Base-by-base conservation (phyloP, 306 rosid genomes). In the Cercis canadensis region DNA sequence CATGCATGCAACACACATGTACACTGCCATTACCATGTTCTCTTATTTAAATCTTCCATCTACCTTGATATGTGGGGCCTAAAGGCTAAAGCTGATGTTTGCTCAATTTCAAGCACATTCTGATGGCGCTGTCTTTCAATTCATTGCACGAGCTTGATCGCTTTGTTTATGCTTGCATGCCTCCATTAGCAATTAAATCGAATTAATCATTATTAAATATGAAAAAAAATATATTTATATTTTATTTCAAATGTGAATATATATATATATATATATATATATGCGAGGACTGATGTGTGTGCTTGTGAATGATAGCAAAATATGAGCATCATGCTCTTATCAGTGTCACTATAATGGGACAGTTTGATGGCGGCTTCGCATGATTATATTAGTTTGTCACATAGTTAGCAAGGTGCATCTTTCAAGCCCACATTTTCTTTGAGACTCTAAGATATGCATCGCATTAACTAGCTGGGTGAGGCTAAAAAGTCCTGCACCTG, bases 21-120 rank as follows among this genome's bases (percentile, higher is more conserved):
- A 64, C 32, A 47, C 19, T 18, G 40, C 65, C 59, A 62, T 62
- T 15, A 19, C 61, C 75, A 61, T 62, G 75, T 74, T 77, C 56
- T 74, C 46, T 59, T 55, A 75, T 60, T 66, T 36, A 76, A 77
- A 68, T 64, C 63, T 65, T 17, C 63, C 73, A 66, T 65, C 76
- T 77, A 56, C 80, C 61, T 32, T 56, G 64, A 74, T 73, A n/a
- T 54, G 46, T 9, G 71, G 72, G 81, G 44, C 79, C 72, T 64
- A 78, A 84, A 73, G 34, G 76, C 43, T 37, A 37, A 37, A 37
- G 43, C 43, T 37, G 29, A 24, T 24, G 29, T 24, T 24, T 24
- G 29, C 29, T 24, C 29, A 24, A 24, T 72, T 70, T 62, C 70
- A 70, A 32, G 77, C 82, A 80, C 67, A 50, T 75, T 75, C 62